Base-by-base conservation (phyloP, 176 grass and related monocot species). In the Urochloa ruziziensis region DNA sequence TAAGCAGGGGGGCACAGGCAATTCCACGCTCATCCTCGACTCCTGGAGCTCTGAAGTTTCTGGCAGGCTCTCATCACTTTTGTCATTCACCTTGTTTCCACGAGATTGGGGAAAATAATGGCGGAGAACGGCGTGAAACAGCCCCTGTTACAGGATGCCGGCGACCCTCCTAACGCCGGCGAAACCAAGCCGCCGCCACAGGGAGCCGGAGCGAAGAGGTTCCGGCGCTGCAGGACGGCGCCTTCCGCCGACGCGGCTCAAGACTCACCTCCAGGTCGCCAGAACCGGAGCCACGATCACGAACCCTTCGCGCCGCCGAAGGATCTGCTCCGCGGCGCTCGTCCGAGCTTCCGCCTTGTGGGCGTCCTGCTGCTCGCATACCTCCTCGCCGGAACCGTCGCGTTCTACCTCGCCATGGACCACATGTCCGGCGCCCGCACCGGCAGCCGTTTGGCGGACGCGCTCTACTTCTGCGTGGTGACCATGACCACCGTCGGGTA, bases 391-490 rank as follows among this genome's bases (percentile, higher is more conserved):
- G 93, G 93, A 25, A 70, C 89, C 13, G 2, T 49, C 24, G 77
- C 75, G 53, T 95, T 88, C 74, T 92, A 66, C 73, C 75, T 86
- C 64, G 33, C 18, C 35, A 85, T 87, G 62, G 81, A 79, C 54
- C 61, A 81, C 23, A 88, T 92, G 88, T 67, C 70, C 33, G 93
- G 90, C 16, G 16, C 25, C 30, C 74, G 54, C 63, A 95, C 82
- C 48, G 0, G 70, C 7, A 58, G 58, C 83, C 70, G 84, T 21
- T 53, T 1, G 9, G 51, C 83, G 29, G 91, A 90, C 65, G 91
- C 85, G 24, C 42, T 93, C 37, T 91, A 91, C 53, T 94, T 94
- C 78, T 91, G 82, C 74, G 87, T 94, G 35, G 88, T 94, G 23
- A 90, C 88, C 1, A 77, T 90, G 68, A 85, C 77, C 28, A 90